phyloP scores from a whole-genome alignment of 2,329 filamentous ascomycete species.

The Lojkania enalia region DNA sequence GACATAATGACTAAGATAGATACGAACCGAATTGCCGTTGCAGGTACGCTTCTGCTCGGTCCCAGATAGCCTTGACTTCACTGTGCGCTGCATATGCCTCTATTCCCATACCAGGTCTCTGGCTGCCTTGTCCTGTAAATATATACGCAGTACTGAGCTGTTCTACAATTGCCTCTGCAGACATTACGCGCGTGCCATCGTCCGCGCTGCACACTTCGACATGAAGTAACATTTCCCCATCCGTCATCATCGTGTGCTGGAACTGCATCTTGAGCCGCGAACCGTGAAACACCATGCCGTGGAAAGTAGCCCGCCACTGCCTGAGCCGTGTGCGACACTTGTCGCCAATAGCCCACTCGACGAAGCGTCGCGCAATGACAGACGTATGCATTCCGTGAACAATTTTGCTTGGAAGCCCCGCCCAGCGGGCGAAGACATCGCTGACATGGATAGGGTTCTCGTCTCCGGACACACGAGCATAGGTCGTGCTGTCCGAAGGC shows the following conservation, averaged over 20 bases:
- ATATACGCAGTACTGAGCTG: constrained; percentile 40
- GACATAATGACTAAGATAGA: not conserved
- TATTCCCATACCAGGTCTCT: constrained; percentile 48
- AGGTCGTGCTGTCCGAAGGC: constrained; percentile 11
- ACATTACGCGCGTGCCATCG: constrained; percentile 34
- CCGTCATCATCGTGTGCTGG: constrained; percentile 38
- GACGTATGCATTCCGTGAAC: constrained; percentile 47
- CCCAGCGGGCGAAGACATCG: constrained; percentile 37
- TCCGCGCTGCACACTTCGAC: constrained; percentile 35
- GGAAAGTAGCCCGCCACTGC: constrained; percentile 33
- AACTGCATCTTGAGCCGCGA: constrained; percentile 37
- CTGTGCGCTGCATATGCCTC: constrained; percentile 37
- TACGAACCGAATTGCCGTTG: constrained; percentile 16
- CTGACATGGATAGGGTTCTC: constrained; percentile 48
- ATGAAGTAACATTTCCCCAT: constrained; percentile 37
- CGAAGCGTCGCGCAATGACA: constrained; percentile 30
- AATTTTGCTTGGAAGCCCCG: constrained; percentile 42
- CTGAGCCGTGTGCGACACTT: constrained; percentile 21
- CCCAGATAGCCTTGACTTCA: constrained; percentile 41
- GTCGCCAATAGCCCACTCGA: constrained; percentile 24
- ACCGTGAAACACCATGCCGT: constrained; percentile 43
- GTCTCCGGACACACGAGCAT: constrained; percentile 41
- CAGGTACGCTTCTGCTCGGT: constrained; percentile 56
- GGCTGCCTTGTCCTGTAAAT: constrained; percentile 48
- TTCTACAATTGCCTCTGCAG: constrained; percentile 31